Evolutionary conservation across 768 basidiomycete genomes (phyloP).

Genomic region (Serendipita indica): DNA sequence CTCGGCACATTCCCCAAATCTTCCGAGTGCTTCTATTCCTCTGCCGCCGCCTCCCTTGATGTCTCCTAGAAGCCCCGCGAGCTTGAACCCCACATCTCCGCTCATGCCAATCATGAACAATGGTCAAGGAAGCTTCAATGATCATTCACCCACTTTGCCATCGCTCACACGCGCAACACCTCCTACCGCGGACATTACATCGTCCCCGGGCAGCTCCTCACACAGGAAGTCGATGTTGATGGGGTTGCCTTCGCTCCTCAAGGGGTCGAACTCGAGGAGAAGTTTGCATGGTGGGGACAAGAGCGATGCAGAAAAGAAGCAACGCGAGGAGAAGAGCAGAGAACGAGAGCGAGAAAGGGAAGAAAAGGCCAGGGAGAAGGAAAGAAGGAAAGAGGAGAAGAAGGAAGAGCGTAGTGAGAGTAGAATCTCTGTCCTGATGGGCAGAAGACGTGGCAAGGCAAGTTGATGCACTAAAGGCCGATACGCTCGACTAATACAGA

Average conservation of each 20-base stretch:
- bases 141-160: slow-evolving; percentile 6
- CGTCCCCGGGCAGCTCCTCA: slow-evolving; percentile 27
- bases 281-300: slow-evolving; percentile 52
- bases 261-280: slow-evolving; percentile 66
- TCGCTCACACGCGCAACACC: slow-evolving; percentile 5
- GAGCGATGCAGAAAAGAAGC: slow-evolving; percentile 22
- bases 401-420: slow-evolving; percentile 83
- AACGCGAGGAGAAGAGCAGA: slow-evolving; percentile 41
- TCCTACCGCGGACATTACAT: slow-evolving; percentile 18
- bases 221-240: slow-evolving; percentile 75
- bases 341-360: slow-evolving; percentile 30
- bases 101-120: slow-evolving; percentile 28
- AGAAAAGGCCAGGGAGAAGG: slow-evolving; percentile 36
- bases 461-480: no score
- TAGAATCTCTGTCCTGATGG: slow-evolving; percentile 75
- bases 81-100: slow-evolving; percentile 32
- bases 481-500: slow-evolving; percentile 4
- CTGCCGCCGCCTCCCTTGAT: slow-evolving; percentile 31
- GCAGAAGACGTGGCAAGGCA: slow-evolving; percentile 85
- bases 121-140: neutral
- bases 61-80: slow-evolving; percentile 14
- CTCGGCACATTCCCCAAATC: slow-evolving; percentile 34
- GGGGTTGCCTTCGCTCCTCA: slow-evolving; percentile 68
- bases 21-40: slow-evolving; percentile 22
- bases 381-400: slow-evolving; percentile 33